A percentile compares a stretch with the other conserved stretches of the same genome.
Conservation (phyloP, 2,329 filamentous ascomycete species). For the Sclerotinia borealis region DNA sequence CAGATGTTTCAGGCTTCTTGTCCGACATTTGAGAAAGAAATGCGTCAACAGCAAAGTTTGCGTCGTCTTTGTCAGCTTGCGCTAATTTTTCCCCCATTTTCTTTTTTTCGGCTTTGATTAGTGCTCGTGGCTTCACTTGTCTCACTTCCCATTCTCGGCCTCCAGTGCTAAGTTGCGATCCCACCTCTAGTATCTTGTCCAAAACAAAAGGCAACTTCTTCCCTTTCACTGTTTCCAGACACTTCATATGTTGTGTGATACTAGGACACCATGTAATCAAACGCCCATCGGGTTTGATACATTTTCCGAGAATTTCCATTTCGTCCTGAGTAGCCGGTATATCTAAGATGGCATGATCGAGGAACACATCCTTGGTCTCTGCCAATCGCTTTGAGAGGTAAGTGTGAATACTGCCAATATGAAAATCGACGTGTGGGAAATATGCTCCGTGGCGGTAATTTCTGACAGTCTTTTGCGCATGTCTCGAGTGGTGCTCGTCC, state of each 20-base stretch:
- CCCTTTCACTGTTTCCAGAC: slow-evolving; percentile 48
- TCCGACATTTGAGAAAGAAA: background rate
- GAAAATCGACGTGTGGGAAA: slow-evolving; percentile 64
- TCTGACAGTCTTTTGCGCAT: slow-evolving; percentile 58
- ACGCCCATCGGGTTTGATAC: slow-evolving; percentile 57
- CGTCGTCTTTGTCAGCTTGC: background rate
- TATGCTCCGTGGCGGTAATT: slow-evolving; percentile 68
- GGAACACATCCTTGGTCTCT: slow-evolving; percentile 49
- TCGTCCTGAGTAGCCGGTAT: slow-evolving; percentile 56
- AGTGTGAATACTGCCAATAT: slow-evolving; percentile 58
- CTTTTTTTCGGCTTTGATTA: slow-evolving; percentile 19
- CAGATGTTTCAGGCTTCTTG: background rate
- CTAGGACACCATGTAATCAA: slow-evolving; percentile 70
- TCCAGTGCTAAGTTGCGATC: slow-evolving; percentile 41
- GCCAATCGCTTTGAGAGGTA: slow-evolving; percentile 53
- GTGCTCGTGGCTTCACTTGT: slow-evolving; percentile 35
- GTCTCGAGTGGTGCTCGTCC: slow-evolving; percentile 52
- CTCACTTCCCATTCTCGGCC: slow-evolving; percentile 61
- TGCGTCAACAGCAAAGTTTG: background rate
- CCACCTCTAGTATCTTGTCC: slow-evolving; percentile 56
- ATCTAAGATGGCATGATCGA: slow-evolving; percentile 68
- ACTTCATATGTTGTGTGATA: slow-evolving; percentile 69
- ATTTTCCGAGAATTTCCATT: slow-evolving; percentile 44
- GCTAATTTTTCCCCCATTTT: background rate
- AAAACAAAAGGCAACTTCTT: slow-evolving; percentile 48